Base-by-base conservation (phyloP, 768 basidiomycete genomes). In the Cystobasidiopsis lactophilus region DNA sequence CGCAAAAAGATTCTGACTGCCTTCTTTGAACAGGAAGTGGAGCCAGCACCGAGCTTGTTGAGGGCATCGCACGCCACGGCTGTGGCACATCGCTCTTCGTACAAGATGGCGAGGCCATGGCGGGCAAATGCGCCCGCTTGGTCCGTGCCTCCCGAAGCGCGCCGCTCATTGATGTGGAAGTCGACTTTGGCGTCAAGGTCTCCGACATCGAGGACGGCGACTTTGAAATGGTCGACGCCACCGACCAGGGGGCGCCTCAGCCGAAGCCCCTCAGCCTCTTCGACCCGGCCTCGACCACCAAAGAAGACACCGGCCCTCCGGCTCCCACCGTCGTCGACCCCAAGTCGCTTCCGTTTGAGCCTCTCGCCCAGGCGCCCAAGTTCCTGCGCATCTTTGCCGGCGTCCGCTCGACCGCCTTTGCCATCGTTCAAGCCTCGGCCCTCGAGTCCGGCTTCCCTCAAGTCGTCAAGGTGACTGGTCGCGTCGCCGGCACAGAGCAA, bases 41-140 rank as follows among this genome's bases (percentile, higher is more conserved):
- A 35, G 33, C 16, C 9, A 77, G 76, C 2, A 73, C 68, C 3
- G 72, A 68, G 0, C 67, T 74, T 58, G 75, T 74, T 57, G 69
- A 74, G 55, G 64, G 70, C 3, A 72, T 79, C n/a, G 76, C 78
- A 0, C 62, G 66, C 18, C 68, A 67, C 1, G 78, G 78, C 1
- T 68, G 72, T 9, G 78, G 78, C 16, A 65, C 68, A 26, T 71
- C 62, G 47, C 63, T 75, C 0, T 72, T 73, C 52, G 73, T 77
- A 2, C 61, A 67, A 5, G 62, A 68, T 3, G 62, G 68, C 10
- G 74, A 75, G 50, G 66, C 67, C 19, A 74, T 78, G 18, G 53
- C 67, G 3, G 70, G 62, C 3, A 77, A 76, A 59, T 73, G 73
- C 47, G 67, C 72, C 1, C 65, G 65, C 7, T 67, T 79, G 9